Evolutionary conservation across 2,329 filamentous ascomycete species (phyloP), one percentile per base, ranked within the genome.

Genomic region (Leptographium galeiforme): DNA sequence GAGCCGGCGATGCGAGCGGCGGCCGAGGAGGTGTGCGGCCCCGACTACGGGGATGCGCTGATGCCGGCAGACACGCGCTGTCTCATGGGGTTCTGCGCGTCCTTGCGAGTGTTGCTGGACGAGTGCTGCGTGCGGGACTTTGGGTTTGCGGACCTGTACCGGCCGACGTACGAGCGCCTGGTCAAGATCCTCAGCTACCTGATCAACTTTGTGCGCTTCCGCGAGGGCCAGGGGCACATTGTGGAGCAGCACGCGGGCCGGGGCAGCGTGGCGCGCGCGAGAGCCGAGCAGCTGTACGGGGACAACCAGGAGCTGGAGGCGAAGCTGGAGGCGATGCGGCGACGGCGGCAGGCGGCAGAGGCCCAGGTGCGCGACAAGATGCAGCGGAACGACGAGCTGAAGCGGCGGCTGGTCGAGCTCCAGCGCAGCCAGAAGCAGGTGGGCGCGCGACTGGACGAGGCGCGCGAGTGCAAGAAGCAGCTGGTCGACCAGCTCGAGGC

Each of bases 191-290:
- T 98, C 67, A 95, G 88, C 59, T 96, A 96, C 69, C 80, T 97
- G 58, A 98, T 98, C 74, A 98, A 98, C 70, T 98, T 98, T 69
- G 90, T 97, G 60, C 84, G 93, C 52, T 98, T 97, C 71, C 86
- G 93, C 61, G 90, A 96, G 71, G 89, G 85, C 57, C 91, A 97
- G 68, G 94, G 89, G 1, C 74, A 75, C 41, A 82, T 93, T 34
- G 95, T 97, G 58, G 90, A 96, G 66, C 82, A 94, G 66, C 87
- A 97, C 69, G 93, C 93, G 72, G 93, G 95, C 73, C 90, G 88
- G 62, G 81, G 87, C 13, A 89, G 96, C 68, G 81, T 79, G 55
- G 90, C 87, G 2, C 96, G 95, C 70, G 75, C 84, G 51, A 82
- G 86, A 57, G 96, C 97, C 63, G 91, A 97, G 69, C 78, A 84